Percentiles rank a stretch among this genome's conserved stretches.
phyloP scores from a whole-genome alignment of 306 rosid species.

The Luffa acutangula region DNA sequence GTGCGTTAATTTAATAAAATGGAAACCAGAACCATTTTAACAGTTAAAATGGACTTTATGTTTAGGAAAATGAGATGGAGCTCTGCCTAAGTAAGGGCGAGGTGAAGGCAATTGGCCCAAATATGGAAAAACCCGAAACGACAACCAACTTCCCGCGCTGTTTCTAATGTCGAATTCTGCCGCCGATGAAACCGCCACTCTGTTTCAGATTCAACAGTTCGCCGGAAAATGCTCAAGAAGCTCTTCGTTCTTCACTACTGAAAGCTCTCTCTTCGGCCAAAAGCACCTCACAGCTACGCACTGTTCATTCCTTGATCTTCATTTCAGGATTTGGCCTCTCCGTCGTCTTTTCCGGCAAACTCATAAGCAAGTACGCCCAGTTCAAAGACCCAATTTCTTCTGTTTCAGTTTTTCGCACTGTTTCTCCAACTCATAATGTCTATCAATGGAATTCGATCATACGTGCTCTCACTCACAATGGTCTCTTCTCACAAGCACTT shows the following conservation, averaged over 20 bases:
- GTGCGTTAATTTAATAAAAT: no score
- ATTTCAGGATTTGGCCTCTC: constrained; percentile 12
- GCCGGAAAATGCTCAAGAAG: neutral
- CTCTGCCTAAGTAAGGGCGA: no score
- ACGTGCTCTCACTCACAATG: constrained; percentile 19
- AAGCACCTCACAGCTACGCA: constrained; percentile 9
- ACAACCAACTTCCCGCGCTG: neutral
- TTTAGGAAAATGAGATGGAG: no score
- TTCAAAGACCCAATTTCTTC: constrained; percentile 20
- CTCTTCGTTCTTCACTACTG: constrained; percentile 3
- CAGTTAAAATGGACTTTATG: no score
- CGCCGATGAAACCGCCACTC: constrained; percentile 8
- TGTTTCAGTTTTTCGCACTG: constrained; percentile 16
- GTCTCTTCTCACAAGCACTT: constrained; percentile 18
- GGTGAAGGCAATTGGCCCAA: neutral
- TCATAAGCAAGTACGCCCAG: constrained; percentile 23
- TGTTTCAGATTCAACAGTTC: neutral
- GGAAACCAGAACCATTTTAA: no score
- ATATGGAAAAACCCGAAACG: neutral
- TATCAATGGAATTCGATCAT: constrained; percentile 27
- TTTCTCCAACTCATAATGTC: constrained; percentile 13
- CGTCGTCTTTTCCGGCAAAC: constrained; percentile 21
- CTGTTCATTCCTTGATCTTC: constrained; percentile 16
- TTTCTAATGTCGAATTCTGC: neutral
- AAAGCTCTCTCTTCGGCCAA: constrained; percentile 15